phyloP scores from a whole-genome alignment of 2,329 filamentous ascomycete genomes.

The Diaporthe sp. region DNA sequence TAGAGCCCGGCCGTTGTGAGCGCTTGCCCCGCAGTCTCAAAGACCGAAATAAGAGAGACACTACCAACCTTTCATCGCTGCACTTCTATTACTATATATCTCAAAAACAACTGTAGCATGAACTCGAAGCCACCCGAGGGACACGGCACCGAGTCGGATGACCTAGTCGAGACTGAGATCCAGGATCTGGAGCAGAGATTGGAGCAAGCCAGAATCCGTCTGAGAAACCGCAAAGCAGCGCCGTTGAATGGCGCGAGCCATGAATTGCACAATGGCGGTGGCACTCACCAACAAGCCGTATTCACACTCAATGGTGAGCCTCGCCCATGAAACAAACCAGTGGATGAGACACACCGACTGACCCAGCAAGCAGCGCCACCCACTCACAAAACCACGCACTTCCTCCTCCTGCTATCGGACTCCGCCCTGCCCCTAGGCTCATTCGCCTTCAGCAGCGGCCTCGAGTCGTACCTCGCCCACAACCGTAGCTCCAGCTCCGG shows the following conservation, averaged over 20 bases:
- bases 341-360: constrained; percentile 14
- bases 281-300: constrained; percentile 43
- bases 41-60: constrained; percentile 38
- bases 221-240: constrained; percentile 54
- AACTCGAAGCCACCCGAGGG: background rate
- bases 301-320: constrained; percentile 2
- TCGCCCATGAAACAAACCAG: background rate
- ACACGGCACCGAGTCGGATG: constrained; percentile 19
- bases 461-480: constrained; percentile 87
- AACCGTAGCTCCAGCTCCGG: constrained; percentile 50
- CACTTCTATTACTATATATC: background rate
- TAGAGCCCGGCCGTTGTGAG: constrained; percentile 32
- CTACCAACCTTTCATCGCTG: background rate
- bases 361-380: constrained; percentile 34
- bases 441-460: constrained; percentile 88
- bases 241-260: constrained; percentile 44
- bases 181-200: constrained; percentile 64
- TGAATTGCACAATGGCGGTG: constrained; percentile 42
- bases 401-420: constrained; percentile 83
- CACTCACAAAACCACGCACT: constrained; percentile 65
- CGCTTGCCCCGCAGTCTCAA: constrained; percentile 41
- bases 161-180: constrained; percentile 66
- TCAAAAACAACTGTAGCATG: constrained; percentile 31
- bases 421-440: constrained; percentile 86
- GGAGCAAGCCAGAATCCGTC: constrained; percentile 60